Base-by-base conservation (phyloP, 768 basidiomycete genomes). In the Brasilioporus rufonigricans region DNA sequence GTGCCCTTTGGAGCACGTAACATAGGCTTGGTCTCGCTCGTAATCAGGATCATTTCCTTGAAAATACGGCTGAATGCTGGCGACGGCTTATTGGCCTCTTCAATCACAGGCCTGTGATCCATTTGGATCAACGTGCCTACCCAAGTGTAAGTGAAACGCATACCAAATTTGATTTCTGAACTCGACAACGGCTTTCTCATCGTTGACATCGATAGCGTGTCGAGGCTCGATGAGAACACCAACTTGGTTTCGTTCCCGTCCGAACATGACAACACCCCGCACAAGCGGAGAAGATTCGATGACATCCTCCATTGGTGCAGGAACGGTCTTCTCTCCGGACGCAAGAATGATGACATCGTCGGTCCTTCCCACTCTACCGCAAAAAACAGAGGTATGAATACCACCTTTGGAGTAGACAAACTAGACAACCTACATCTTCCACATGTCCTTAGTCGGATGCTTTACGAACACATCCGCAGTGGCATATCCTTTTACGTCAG, bases 21-120 rank as follows among this genome's bases (percentile, higher is more conserved):
- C 26, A 82, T 61, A 0, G 80, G 80, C 52, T 77, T 77, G 0
- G 61, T 65, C 19, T 65, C 44, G 0, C 63, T 58, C 0, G 77
- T 63, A n/a, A 81, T 61, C n/a, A 81, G 39, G 44, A 82, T 80
- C 80, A 81, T 77, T 60, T 82, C 77, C 62, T 77, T 78, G 70
- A 76, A 79, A 7, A 79, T 70, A 5, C 73, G 64, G 33, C 73
- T 74, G 47, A 74, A 77, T 0, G 72, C 61, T 0, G 77, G 78
- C 0, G 76, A 68, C 0, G 53, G 55, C 16, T 51, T 57, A 55
- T 79, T 80, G 0, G 76, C 78, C 21, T 76, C 73, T 23, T 77
- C 74, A 0, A 80, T 69, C 16, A 58, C 33, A 0, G 74, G 69
- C 72, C 75, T 77, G 23, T 7, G 29, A 32, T n/a, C n/a, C n/a